Evolutionary conservation across 1,139 yeast genomes (phyloP), one percentile per base, ranked within the genome.

Genomic region (Geotrichum siamense): DNA sequence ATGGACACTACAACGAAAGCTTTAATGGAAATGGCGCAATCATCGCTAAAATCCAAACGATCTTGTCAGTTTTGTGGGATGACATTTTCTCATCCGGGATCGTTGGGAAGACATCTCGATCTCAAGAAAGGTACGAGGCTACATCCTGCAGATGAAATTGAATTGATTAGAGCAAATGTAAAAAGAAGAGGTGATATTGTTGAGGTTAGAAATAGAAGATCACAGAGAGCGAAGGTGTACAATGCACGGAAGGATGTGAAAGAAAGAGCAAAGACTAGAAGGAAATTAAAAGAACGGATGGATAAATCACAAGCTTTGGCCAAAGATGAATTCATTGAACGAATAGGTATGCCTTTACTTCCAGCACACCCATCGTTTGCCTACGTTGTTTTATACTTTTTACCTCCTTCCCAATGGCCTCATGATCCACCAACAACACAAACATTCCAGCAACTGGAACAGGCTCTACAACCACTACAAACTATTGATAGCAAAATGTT

Each of bases 81-180:
- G 48, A 64, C 69, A 0, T 73, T 73, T 51, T 67, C 74, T 2
- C 76, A 73, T 50, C 71, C 75, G 1, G 78, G 78, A 1, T 73
- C 78, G 0, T 56, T 73, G 40, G 78, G 78, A 0, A 61, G 78
- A 25, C 78, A 73, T 55, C 52, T 73, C 28, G 78, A 73, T 48
- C 56, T 66, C 41, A 69, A 72, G 45, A 68, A 71, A 43, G 78
- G 77, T 1, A 60, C 73, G 1, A 55, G 65, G 2, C 45, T 59
- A 13, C 78, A 73, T 47, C 77, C 77, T 0, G 58, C 63, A 1
- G 71, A 68, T 4, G 58, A 65, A 32, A 71, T 73, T 15, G 70
- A 66, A 12, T 55, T 55, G 37, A 54, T 73, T 38, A 57, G 78
- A 8, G 63, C 69, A 0, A 66, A 70, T 44, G 78, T 73, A 17